phyloP scores from a whole-genome alignment of 768 basidiomycete genomes.

The Naganishia antarctica region DNA sequence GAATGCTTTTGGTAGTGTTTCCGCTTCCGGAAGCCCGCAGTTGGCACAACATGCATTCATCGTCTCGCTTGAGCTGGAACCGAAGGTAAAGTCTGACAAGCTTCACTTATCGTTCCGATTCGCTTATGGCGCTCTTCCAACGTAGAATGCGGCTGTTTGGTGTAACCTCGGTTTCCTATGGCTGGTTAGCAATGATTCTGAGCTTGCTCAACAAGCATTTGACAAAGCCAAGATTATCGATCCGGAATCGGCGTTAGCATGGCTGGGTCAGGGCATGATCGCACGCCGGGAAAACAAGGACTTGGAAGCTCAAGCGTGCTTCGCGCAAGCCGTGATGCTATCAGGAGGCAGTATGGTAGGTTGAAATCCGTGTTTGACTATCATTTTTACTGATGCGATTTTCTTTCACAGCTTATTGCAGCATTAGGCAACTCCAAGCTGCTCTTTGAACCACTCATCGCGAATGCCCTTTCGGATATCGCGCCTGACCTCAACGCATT shows the following conservation, averaged over 20 bases:
- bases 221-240: slow-evolving; percentile 83
- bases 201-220: slow-evolving; percentile 80
- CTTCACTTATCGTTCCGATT: slow-evolving; percentile 5
- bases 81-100: slow-evolving; percentile 58
- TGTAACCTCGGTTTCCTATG: slow-evolving; percentile 83
- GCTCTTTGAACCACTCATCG: slow-evolving; percentile 55
- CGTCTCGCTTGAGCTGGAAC: slow-evolving; percentile 75
- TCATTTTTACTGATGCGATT: too few relatives aligned
- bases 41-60: slow-evolving; percentile 88
- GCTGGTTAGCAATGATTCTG: slow-evolving; percentile 68
- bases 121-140: slow-evolving; percentile 11
- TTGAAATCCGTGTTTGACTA: too few relatives aligned
- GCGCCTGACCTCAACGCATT: slow-evolving; percentile 52
- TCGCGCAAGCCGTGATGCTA: slow-evolving; percentile 48
- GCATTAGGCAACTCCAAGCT: slow-evolving; percentile 60
- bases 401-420: slow-evolving; percentile 57
- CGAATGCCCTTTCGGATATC: slow-evolving; percentile 11
- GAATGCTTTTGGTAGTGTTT: slow-evolving; percentile 71
- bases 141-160: slow-evolving; percentile 71
- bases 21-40: slow-evolving; percentile 64
- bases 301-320: slow-evolving; percentile 61
- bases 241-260: slow-evolving; percentile 79
- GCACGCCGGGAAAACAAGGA: slow-evolving; percentile 50
- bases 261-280: slow-evolving; percentile 69
- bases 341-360: slow-evolving; percentile 48